Evolutionary conservation across 495 filamentous ascomycete genomes (phyloP).

Genomic region (Annulohypoxylon stygium): DNA sequence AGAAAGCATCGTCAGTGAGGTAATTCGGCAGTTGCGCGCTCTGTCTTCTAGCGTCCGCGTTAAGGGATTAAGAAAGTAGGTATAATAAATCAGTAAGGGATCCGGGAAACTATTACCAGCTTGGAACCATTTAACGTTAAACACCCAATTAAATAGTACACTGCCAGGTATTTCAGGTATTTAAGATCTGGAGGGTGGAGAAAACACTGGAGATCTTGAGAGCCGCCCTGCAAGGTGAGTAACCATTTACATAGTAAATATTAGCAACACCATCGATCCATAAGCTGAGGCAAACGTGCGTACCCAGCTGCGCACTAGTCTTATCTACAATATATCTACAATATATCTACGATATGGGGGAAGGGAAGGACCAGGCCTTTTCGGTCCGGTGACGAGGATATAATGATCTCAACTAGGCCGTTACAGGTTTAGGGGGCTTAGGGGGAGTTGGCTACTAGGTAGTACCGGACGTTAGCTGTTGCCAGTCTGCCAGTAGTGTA

Average conservation of each 20-base stretch:
- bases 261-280: not conserved
- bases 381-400: constrained; percentile 6
- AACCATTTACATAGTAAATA: not conserved
- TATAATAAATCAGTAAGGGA: not conserved
- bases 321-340: constrained; percentile 5
- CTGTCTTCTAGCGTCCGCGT: no score
- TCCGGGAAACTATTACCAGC: not conserved
- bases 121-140: no score
- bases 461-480: no score
- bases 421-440: no score
- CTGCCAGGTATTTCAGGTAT: not conserved
- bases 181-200: constrained; percentile 2
- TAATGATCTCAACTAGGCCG: not conserved
- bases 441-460: no score
- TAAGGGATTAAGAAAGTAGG: not conserved
- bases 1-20: constrained; percentile 6
- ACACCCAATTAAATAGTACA: no score
- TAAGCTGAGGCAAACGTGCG: constrained; percentile 1
- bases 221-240: not conserved
- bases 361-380: not conserved
- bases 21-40: not conserved
- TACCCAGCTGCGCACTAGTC: not conserved
- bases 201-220: constrained; percentile 7
- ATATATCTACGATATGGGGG: not conserved
- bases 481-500: no score